Conservation (phyloP, 2,329 filamentous ascomycete species). For the Ophiostoma sp. region DNA sequence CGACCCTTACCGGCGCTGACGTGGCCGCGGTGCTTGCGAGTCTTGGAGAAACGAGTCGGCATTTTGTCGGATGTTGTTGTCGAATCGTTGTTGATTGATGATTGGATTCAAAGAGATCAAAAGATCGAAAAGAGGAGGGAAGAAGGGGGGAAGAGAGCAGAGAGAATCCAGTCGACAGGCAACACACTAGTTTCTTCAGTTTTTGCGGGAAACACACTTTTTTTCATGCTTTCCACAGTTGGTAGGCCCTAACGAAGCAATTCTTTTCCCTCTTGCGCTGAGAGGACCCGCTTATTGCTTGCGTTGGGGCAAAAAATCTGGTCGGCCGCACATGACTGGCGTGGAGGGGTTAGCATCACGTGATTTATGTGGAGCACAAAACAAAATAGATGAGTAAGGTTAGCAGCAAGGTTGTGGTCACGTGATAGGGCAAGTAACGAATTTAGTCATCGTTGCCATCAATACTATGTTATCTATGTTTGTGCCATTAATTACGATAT, state of each 20-base stretch:
- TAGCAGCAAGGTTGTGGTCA: conserved; percentile 6
- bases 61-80: conserved; percentile 25
- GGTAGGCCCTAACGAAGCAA: conserved; percentile 17
- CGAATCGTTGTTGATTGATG: conserved; percentile 23
- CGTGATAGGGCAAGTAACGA: conserved; percentile 22
- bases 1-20: conserved; percentile 98
- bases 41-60: conserved; percentile 71
- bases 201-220: conserved; percentile 16
- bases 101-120: conserved; percentile 18
- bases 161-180: conserved; percentile 5
- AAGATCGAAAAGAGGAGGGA: conserved; percentile 15
- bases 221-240: not conserved
- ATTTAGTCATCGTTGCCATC: not conserved
- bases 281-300: not conserved
- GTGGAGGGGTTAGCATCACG: not conserved
- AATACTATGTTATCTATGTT: too few species aligned
- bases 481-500: too few species aligned
- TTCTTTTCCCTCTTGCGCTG: conserved; percentile 16
- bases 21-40: conserved; percentile 87
- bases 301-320: not conserved
- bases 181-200: conserved; percentile 13
- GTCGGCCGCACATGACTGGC: conserved; percentile 8
- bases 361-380: too few species aligned
- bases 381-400: conserved; percentile 5
- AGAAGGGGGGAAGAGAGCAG: conserved; percentile 12